Evolutionary conservation across 1,284 basidiomycete genomes (phyloP).

Genomic region (Sanghuangporus sanghuang): DNA sequence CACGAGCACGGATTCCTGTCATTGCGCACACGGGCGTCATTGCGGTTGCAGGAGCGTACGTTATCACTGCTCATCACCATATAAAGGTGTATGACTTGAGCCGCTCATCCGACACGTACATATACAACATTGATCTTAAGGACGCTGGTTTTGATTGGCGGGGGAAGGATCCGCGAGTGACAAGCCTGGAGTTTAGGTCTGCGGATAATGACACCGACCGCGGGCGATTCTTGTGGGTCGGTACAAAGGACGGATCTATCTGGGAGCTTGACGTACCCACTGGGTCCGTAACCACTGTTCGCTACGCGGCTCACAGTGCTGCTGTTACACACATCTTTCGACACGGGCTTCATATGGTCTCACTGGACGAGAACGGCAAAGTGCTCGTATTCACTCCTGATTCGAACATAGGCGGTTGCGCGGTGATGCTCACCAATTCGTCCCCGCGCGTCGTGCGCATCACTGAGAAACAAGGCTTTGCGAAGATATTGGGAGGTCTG

Average conservation of each 20-base stretch:
- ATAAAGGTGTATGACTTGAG: conserved; percentile 63
- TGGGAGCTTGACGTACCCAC: conserved; percentile 73
- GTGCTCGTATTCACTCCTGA: conserved; percentile 63
- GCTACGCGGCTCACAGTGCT: conserved; percentile 57
- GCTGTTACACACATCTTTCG: conserved; percentile 72
- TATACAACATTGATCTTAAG: conserved; percentile 56
- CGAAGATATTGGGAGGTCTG: conserved; percentile 63
- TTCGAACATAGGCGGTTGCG: conserved; percentile 29
- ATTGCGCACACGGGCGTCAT: conserved; percentile 51
- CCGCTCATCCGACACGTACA: conserved; percentile 36
- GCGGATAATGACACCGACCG: conserved; percentile 33
- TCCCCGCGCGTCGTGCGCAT: conserved; percentile 65
- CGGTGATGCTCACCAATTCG: conserved; percentile 36
- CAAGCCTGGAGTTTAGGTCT: conserved; percentile 71
- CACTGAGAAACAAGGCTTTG: conserved; percentile 79
- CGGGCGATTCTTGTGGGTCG: conserved; percentile 68
- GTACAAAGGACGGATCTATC: conserved; percentile 84
- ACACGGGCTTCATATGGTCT: conserved; percentile 62
- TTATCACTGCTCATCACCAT: conserved; percentile 56
- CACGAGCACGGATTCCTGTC: conserved; percentile 48
- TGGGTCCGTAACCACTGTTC: conserved; percentile 51
- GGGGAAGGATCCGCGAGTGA: conserved; percentile 65
- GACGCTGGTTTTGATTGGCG: conserved; percentile 47
- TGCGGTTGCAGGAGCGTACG: conserved; percentile 59
- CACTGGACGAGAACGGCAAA: conserved; percentile 82